These are phyloP conservation scores for Globisporangium emineosum DNA, from an alignment of 352 stramenopile genomes.

Conservation along the genomic window DNA sequence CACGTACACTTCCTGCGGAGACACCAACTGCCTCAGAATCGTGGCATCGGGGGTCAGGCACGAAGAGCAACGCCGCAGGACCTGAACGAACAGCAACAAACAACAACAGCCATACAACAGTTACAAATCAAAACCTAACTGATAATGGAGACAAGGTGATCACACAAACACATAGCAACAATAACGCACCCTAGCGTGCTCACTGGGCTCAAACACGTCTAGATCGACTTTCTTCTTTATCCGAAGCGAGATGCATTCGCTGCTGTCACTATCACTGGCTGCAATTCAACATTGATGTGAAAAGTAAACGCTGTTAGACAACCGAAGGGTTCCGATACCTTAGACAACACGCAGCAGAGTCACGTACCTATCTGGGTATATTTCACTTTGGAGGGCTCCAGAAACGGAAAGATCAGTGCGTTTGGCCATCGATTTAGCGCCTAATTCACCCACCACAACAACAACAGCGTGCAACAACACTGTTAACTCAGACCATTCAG, in stretches of 20 bases:
- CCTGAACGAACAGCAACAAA: constrained; percentile 18
- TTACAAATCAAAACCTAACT: no score
- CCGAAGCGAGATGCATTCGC: constrained; percentile 38
- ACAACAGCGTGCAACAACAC: not conserved
- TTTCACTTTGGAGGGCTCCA: constrained; percentile 31
- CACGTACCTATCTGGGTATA: constrained; percentile 18
- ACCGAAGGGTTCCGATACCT: not conserved
- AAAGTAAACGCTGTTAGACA: not conserved
- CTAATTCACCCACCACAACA: constrained; percentile 18
- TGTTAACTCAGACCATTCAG: not conserved
- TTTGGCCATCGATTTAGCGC: constrained; percentile 79
- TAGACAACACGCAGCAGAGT: not conserved
- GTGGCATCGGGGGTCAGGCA: constrained; percentile 55
- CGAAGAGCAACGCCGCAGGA: constrained; percentile 57
- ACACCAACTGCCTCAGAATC: constrained; percentile 67
- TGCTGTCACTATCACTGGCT: constrained; percentile 23
- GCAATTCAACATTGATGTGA: not conserved
- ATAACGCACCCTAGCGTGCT: constrained; percentile 12
- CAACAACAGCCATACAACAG: no score
- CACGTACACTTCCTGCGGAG: constrained; percentile 37
- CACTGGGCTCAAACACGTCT: constrained; percentile 33
- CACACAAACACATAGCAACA: not conserved
- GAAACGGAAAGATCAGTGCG: constrained; percentile 73
- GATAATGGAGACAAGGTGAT: not conserved
- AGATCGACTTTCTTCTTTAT: constrained; percentile 58